A percentile compares a stretch with the other conserved stretches of the same genome.
phyloP scores from a whole-genome alignment of 139 green algal species.

The Zygnema cylindricum region DNA sequence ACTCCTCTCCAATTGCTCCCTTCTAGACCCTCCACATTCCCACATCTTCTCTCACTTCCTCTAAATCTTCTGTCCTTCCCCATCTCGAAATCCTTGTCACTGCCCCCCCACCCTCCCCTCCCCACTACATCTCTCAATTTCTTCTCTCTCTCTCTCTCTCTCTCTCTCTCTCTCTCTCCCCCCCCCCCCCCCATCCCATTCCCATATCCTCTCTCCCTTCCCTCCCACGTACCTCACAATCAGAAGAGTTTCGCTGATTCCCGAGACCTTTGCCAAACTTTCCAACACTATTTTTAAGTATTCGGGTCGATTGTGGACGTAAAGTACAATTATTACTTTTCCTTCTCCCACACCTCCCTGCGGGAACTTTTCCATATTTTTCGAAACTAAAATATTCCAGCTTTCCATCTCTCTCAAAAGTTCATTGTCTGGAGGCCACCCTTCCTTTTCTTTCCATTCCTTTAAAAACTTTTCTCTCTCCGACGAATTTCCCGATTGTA shows the following conservation, averaged over 20 bases:
- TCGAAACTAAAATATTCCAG: background rate
- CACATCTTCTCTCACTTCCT: background rate
- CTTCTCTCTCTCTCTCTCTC: constrained; percentile 15
- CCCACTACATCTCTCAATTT: constrained; percentile 43
- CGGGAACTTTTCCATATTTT: background rate
- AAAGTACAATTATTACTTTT: constrained; percentile 47
- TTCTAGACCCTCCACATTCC: constrained; percentile 7
- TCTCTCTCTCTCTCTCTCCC: constrained; percentile 20
- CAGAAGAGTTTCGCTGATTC: constrained; percentile 55
- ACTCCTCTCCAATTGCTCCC: background rate
- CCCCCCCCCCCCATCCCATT: constrained; percentile 43
- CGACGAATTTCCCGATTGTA: background rate
- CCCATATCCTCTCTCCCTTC: background rate
- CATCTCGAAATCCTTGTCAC: background rate
- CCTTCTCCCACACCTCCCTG: background rate
- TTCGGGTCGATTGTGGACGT: constrained; percentile 46
- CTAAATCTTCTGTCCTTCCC: background rate
- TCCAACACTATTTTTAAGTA: constrained; percentile 40
- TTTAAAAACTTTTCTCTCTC: background rate
- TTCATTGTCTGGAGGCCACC: constrained; percentile 11
- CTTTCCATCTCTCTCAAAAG: constrained; percentile 4
- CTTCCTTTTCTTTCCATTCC: constrained; percentile 12
- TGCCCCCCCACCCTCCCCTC: background rate
- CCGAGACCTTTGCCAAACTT: constrained; percentile 27
- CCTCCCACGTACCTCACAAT: constrained; percentile 51